A percentile compares a stretch with the other conserved stretches of the same genome.
Evolutionary conservation across 192 early-diverging fungal species (phyloP).

Genomic region (Dissophora ornata): DNA sequence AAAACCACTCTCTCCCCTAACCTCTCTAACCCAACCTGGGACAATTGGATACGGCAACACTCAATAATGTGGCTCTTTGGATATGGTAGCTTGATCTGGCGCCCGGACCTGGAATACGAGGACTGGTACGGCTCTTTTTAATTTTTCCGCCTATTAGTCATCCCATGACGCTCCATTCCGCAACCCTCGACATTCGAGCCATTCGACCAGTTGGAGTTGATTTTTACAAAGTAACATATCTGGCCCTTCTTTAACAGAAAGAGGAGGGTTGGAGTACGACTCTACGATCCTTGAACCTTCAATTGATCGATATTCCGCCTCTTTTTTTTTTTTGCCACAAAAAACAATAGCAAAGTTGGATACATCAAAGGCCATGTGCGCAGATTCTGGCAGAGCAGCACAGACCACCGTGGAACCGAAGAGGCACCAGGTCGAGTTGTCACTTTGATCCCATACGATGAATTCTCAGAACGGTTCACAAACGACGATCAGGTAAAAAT

Average conservation of each 20-base stretch:
- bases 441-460: constrained; percentile 79
- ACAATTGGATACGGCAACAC: no score
- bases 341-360: constrained; percentile 55
- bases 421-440: constrained; percentile 85
- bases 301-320: neutral
- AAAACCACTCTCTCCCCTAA: neutral
- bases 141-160: neutral
- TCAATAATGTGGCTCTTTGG: constrained; percentile 75
- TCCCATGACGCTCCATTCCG: neutral
- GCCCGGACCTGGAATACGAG: constrained; percentile 64
- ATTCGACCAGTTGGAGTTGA: no score
- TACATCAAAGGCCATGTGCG: constrained; percentile 77
- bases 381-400: constrained; percentile 84
- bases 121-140: constrained; percentile 44
- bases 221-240: no score
- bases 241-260: no score
- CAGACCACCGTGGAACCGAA: constrained; percentile 89
- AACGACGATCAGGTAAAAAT: constrained; percentile 61
- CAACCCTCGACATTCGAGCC: no score
- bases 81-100: constrained; percentile 69
- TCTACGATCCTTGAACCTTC: neutral
- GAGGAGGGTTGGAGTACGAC: no score
- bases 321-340: neutral
- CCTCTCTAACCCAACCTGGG: neutral
- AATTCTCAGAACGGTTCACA: constrained; percentile 65